Evolutionary conservation across 495 filamentous ascomycete species (phyloP), one percentile per base, ranked within the genome.

Genomic region (Neurospora intermedia): DNA sequence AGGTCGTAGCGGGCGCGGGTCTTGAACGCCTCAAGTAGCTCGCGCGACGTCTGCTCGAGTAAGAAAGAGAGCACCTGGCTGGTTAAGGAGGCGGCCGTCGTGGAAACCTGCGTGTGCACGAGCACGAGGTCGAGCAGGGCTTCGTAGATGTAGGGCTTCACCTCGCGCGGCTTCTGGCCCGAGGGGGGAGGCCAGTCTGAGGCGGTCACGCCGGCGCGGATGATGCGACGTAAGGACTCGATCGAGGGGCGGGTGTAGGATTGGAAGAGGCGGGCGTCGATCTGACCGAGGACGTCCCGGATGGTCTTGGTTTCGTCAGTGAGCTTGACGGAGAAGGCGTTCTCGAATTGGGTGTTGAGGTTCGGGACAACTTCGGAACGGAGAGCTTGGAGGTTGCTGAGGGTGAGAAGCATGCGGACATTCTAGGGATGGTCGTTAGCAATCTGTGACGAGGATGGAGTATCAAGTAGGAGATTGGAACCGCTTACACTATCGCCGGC

Each of bases 301-400:
- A 98, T 93, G 0, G 92, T 94, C 80, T 94, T 94, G 46, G 88
- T 87, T 80, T 99, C 96, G 74, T 97, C 94, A 5, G 94, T 94
- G 70, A 98, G 87, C 73, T 93, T 94, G 74, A 96, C 90, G 1
- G 92, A 93, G 82, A 99, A 98, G 71, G 89, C 86, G 31, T 90
- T 91, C 80, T 98, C 96, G 78, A 98, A 98, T 74, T 93, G 90
- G 48, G 89, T 85, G 76, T 96, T 91, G 54, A 99, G 87, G 70
- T 91, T 89, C 1, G 94, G 94, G 3, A 98, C 91, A 39, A 92
- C 85, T 70, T 94, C 90, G 31, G 89, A 82, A 71, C 92, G 89
- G 13, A 99, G 88, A 42, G 88, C 85, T 78, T 93, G 89, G 69
- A 99, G 88, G 81, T 98, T 98, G 72, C 90, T 92, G 23, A 99